Base-by-base conservation (phyloP, 1,139 yeast genomes). In the Meyerozyma carpophila region DNA sequence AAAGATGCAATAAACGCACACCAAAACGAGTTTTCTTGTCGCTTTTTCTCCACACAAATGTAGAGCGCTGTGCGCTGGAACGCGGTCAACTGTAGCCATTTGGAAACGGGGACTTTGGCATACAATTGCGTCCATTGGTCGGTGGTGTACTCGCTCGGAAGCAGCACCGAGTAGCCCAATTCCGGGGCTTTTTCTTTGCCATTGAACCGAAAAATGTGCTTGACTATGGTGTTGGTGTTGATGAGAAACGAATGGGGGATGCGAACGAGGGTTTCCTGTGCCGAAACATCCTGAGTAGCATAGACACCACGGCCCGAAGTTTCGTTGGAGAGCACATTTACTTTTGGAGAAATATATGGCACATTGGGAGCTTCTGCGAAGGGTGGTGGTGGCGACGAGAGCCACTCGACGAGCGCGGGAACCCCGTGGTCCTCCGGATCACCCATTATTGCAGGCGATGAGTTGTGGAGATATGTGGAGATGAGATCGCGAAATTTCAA, bases 291-390 rank as follows among this genome's bases (percentile, higher is more conserved):
- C 0, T 58, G 59, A 0, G 45, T 48, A 4, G 81, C 77, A 38
- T 72, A 66, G 29, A 88, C 72, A 50, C 90, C 88, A 61, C 91
- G 73, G 26, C 95, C 95, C 32, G 79, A 73, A 9, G 62, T 56
- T 8, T 47, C 45, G 31, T 51, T 55, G 34, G 61, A 61, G 28
- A 52, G 51, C n/a, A 69, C 66, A 8, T 48, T 53, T 18, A 67
- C 50, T 41, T 60, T 62, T 8, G 66, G 59, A 3, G 72, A 66
- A 13, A 68, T 58, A 45, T 52, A 63, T 1, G 66, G 5, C 8
- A 14, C 16, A 31, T 31, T 31, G 5, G 20, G 34, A 31, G 34
- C 14, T 6, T 7, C n/a, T 9, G 16, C 5, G 34, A 14, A 31
- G 5, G 34, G 20, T 2, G 20, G 21, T 4, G 34, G 34, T 4